phyloP scores from a whole-genome alignment of 108 stramenopile genomes.

The Skeletonema menzelii region DNA sequence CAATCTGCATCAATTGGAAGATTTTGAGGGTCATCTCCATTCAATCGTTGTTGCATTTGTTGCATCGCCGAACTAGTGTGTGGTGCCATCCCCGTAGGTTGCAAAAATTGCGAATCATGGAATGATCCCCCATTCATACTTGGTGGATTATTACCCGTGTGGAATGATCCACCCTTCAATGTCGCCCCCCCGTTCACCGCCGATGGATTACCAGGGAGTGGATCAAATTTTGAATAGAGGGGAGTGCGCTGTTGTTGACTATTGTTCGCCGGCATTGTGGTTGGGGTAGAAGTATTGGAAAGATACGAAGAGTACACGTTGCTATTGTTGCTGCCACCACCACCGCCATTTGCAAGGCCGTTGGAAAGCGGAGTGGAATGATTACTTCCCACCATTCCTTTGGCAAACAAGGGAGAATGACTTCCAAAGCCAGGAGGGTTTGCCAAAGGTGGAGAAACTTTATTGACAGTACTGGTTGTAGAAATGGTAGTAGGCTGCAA shows the following conservation, averaged over 20 bases:
- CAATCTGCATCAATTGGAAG: constrained; percentile 3
- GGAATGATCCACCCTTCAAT: not conserved
- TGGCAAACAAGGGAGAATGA: not conserved
- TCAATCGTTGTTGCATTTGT: not conserved
- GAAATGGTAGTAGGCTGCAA: not conserved
- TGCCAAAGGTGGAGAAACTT: not conserved
- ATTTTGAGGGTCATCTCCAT: not conserved
- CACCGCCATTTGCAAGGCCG: not conserved
- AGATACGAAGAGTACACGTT: not conserved
- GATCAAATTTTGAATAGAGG: not conserved
- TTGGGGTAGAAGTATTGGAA: not conserved
- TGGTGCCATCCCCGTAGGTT: not conserved
- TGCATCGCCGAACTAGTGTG: not conserved
- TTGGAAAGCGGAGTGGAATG: not conserved
- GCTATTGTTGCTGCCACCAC: not conserved
- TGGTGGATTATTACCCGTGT: not conserved
- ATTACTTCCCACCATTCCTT: not conserved
- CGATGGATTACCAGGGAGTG: not conserved
- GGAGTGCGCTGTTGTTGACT: not conserved
- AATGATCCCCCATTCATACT: not conserved
- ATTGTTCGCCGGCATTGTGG: not conserved
- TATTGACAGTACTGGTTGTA: not conserved
- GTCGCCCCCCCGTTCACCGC: not conserved
- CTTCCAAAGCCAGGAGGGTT: not conserved
- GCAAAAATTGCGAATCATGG: not conserved